Evolutionary conservation across 2,329 filamentous ascomycete species (phyloP), one percentile per base, ranked within the genome.

Genomic region (Talaromyces pinophilus): DNA sequence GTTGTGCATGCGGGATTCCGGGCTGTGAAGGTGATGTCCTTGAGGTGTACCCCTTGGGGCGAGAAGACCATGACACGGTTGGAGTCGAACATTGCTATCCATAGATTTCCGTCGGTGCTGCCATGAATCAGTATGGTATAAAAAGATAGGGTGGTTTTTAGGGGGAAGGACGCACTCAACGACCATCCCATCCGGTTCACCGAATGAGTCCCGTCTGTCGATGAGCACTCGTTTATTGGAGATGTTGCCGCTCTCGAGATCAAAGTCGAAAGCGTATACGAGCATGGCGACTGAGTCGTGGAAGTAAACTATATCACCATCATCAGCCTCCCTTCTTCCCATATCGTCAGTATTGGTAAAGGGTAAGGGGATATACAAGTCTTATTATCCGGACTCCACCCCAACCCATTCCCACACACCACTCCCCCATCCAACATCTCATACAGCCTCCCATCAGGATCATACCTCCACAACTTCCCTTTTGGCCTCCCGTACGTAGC

Each of bases 161-260:
- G 25, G 25, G 25, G 25, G 25, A 38, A 13, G 35, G 28, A 71
- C 75, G 63, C 71, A 79, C 77, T 79, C 78, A 11, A 78, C 67
- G 6, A 79, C 76, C 75, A 79, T 77, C 3, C 78, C 77, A 70
- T 80, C 77, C 2, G 76, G 77, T 65, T 79, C 75, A 15, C 72
- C 76, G 63, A 63, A 73, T 1, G 69, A 72, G 4, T 59, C 66
- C 33, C 71, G 66, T 54, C 72, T 69, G 59, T 77, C 73, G 50
- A 77, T 70, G 15, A 76, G 66, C 10, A 73, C 54, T 6, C 72
- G 71, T 59, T 72, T 68, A 57, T 79, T 78, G 4, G 75, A 74
- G 42, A 78, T 72, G 42, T 59, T 69, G 5, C 76, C 77, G 0
- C 69, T 71, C 59, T 73, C 73, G 5, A 74, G 67, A 64, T 78